A percentile compares a stretch with the other conserved stretches of the same genome.
phyloP scores from a whole-genome alignment of 305 asterid species.

The Fraxinus velutina region DNA sequence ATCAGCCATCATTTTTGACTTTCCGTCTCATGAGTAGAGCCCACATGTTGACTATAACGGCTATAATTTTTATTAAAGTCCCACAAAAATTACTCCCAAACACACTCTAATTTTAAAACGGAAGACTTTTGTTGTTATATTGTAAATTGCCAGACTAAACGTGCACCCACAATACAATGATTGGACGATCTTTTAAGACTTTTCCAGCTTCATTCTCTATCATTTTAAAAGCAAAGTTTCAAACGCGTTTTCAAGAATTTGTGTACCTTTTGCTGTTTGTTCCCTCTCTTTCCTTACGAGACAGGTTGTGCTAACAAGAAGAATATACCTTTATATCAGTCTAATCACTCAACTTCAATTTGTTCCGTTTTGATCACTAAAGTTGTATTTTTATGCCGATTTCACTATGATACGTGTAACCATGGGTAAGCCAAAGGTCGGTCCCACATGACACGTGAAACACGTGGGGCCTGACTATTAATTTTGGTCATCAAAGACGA shows the following conservation, averaged over 20 bases:
- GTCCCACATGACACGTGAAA: not conserved
- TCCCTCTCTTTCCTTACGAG: not conserved
- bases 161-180: slow-evolving; percentile 26
- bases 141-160: slow-evolving; percentile 22
- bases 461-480: not conserved
- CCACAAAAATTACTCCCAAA: too few species aligned
- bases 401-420: not conserved
- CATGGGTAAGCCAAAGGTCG: not conserved
- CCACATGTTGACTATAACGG: too few species aligned
- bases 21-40: too few species aligned
- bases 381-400: not conserved
- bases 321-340: slow-evolving; percentile 1
- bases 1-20: too few species aligned
- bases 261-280: not conserved
- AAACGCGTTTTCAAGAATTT: not conserved
- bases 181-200: slow-evolving; percentile 19
- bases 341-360: not conserved
- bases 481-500: not conserved
- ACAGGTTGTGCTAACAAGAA: slow-evolving; percentile 19
- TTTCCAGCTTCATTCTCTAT: not conserved
- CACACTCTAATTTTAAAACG: not conserved
- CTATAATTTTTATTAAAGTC: too few species aligned
- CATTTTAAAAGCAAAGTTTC: slow-evolving; percentile 23
- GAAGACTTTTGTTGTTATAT: slow-evolving; percentile 14
- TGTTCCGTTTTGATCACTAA: not conserved